phyloP scores from a whole-genome alignment of 345 rosid species.

The Syzygium oleosum region DNA sequence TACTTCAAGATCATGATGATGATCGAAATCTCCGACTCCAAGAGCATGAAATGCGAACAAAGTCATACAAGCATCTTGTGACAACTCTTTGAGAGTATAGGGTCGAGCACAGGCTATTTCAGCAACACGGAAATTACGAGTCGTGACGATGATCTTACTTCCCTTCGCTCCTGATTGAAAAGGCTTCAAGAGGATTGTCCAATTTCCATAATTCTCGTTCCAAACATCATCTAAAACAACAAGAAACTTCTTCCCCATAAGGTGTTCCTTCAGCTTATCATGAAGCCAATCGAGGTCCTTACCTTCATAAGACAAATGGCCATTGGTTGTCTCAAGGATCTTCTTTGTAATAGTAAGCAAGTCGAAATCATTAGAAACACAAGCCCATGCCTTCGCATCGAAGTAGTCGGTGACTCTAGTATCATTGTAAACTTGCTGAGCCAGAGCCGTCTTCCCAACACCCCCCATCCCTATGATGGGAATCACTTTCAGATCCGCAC shows the following conservation, averaged over 20 bases:
- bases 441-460: not conserved
- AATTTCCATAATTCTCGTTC: not conserved
- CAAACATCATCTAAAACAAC: not conserved
- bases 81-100: too few relatives aligned
- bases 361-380: not conserved
- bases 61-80: not conserved
- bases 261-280: too few relatives aligned
- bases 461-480: not conserved
- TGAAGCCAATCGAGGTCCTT: not conserved
- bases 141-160: not conserved
- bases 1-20: not conserved
- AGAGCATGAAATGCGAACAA: not conserved
- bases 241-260: not conserved
- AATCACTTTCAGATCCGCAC: not conserved
- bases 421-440: not conserved
- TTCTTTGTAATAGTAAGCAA: not conserved
- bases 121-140: not conserved
- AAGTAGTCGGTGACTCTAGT: not conserved
- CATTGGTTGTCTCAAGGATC: not conserved
- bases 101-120: not conserved
- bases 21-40: not conserved
- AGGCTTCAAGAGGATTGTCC: not conserved
- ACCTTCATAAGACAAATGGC: not conserved
- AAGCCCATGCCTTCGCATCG: not conserved
- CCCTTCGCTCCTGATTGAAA: not conserved